Conservation (phyloP, 257 asterid species). For the Vinca minor region DNA sequence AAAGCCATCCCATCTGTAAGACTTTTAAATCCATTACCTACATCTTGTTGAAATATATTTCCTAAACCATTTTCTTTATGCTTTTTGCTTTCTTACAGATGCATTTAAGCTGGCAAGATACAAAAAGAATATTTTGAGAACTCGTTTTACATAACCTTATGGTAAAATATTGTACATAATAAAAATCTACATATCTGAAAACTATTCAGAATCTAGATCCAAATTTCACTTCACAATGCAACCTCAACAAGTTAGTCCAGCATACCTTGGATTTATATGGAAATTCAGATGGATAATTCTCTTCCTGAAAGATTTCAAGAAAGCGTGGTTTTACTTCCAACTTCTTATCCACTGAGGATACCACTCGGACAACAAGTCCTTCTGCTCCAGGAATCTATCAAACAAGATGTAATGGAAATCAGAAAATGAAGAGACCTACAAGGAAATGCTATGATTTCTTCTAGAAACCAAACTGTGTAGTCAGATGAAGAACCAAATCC, state of each 20-base stretch:
- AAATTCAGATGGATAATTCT: conserved; percentile 73
- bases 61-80: neutral
- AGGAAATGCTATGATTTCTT: neutral
- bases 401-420: neutral
- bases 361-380: conserved; percentile 90
- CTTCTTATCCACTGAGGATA: conserved; percentile 95
- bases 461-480: neutral
- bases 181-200: no score
- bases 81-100: neutral
- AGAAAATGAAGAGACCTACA: neutral
- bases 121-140: neutral
- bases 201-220: neutral
- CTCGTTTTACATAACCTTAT: neutral
- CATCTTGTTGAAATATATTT: neutral
- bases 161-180: neutral
- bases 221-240: conserved; percentile 9
- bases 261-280: conserved; percentile 88
- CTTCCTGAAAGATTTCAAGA: conserved; percentile 84
- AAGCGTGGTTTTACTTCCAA: conserved; percentile 91
- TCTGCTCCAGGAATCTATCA: conserved; percentile 91
- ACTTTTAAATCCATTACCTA: neutral
- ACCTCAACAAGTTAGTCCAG: conserved; percentile 12
- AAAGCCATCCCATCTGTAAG: neutral
- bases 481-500: neutral
- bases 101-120: neutral